phyloP scores from a whole-genome alignment of 164 flowering plant genomes.

The Nelumbo lutea region DNA sequence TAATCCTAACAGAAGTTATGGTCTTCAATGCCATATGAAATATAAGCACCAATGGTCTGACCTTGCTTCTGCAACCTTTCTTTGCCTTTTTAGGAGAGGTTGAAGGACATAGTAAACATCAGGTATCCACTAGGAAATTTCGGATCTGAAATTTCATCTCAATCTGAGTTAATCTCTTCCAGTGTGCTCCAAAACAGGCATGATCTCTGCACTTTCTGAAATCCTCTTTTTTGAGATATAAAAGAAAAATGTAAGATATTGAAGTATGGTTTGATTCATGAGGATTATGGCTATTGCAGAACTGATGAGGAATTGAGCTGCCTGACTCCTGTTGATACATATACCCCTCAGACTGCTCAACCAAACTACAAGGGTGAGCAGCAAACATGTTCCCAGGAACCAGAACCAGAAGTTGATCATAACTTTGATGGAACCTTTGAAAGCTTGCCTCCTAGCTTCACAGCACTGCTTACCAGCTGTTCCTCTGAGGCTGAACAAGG shows the following conservation, averaged over 20 bases:
- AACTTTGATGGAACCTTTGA: slow-evolving; percentile 16
- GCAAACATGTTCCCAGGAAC: slow-evolving; percentile 21
- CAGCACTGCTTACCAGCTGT: slow-evolving; percentile 47
- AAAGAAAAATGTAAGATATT: not conserved
- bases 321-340: slow-evolving; percentile 7
- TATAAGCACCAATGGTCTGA: not conserved
- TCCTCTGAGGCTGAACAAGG: slow-evolving; percentile 33
- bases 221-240: not conserved
- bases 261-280: not conserved
- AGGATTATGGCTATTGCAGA: slow-evolving; percentile 16
- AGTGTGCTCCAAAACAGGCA: slow-evolving; percentile 33
- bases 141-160: slow-evolving; percentile 38
- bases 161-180: slow-evolving; percentile 38
- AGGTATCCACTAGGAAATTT: slow-evolving; percentile 15
- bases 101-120: slow-evolving; percentile 7
- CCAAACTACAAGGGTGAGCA: slow-evolving; percentile 18
- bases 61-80: not conserved
- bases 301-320: slow-evolving; percentile 11
- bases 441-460: slow-evolving; percentile 66
- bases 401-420: not conserved
- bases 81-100: slow-evolving; percentile 18
- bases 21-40: not conserved
- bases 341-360: slow-evolving; percentile 22
- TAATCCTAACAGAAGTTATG: not conserved
- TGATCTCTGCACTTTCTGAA: slow-evolving; percentile 1